Evolutionary conservation across 208 protist genomes (phyloP), one percentile per base, ranked within the genome.

Genomic region (Acanthamoeba castellanii): DNA sequence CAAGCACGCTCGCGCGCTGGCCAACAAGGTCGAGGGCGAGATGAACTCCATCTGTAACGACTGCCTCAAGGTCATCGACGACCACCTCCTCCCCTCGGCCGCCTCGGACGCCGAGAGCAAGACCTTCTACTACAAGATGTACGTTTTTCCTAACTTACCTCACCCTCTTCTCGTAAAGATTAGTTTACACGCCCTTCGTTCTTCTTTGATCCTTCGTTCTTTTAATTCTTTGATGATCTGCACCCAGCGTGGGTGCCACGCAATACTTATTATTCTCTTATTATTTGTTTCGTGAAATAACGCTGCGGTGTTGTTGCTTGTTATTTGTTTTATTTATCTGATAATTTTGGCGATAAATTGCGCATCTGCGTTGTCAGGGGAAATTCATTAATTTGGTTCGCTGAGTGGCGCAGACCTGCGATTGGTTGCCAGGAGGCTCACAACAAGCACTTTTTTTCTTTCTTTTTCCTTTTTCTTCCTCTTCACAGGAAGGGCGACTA

Each of bases 21-120:
- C 93, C 52, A 97, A 85, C 18, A 98, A 99, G 96, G 98, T 99
- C 94, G 99, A 99, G 96, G 74, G 93, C 47, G 99, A 99, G 97
- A 97, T 99, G 25, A 95, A 97, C 42, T 97, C 98, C 55, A 99
- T 99, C 72, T 99, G 99, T 97, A 98, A 99, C 37, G 99, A 99
- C 93, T 97, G 99, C 92, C 98, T 99, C 50, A 96, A 93, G 32
- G 97, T 99, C 45, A 97, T 99, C 18, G 97, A 99, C 95, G 97
- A 98, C n/a, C 98, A 99, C 96, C 98, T 99, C 22, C 98, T 99
- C 95, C 99, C 99, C 25, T 97, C 98, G 27, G 98, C 94, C 47
- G 72, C 88, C 57, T 91, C 84, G 93, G 97, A 82, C 68, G 81
- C 34, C 18, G 97, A 98, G 95, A 59, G 95, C 37, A 97, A 98